Evolutionary conservation across 148 eudicot species (phyloP), one percentile per base, ranked within the genome.

Genomic region (Hydrangea macrophylla): DNA sequence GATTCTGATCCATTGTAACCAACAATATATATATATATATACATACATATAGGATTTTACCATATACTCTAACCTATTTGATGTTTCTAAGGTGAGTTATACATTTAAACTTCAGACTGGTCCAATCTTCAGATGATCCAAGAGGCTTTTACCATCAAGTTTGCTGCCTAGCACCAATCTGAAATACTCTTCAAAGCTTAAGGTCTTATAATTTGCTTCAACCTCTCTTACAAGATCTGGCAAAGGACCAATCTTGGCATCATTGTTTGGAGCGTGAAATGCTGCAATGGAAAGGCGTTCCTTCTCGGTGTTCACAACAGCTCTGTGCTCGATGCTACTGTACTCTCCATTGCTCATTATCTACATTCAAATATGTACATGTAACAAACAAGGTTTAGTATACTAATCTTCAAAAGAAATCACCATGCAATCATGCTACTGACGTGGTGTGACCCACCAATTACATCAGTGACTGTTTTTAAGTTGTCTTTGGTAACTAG

Each of bases 261-360:
- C 54, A 5, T 70, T 11, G 22, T 68, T 71, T 51, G 63, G 70
- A 28, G 71, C 70, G 10, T 74, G 78, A 22, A 79, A 74, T 61
- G 70, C 75, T 33, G 78, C 78, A 45, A 79, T 71, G 6, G 82
- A 74, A 28, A 79, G 75, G 40, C 78, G 26, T 24, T 79, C 78
- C 8, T 55, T 70, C 9, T 70, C 62, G 17, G n/a, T 22, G 62
- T 79, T 63, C 37, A 74, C 82, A 60, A 70, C 44, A 6, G 82
- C 78, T 71, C 82, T 66, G 45, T 79, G 82, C 71, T 79, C 82
- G 55, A 74, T 70, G 51, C 82, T 79, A 0, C 55, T 70, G 55
- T 79, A 74, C 44, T 74, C 78, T 17, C 78, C 82, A 61, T 74
- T 79, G 44, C 76, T 75, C 51, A 67, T 6, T 60, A 74, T 67